Evolutionary conservation across 1,284 basidiomycete genomes (phyloP), one percentile per base, ranked within the genome.

Genomic region (Cystobasidium slooffiae): DNA sequence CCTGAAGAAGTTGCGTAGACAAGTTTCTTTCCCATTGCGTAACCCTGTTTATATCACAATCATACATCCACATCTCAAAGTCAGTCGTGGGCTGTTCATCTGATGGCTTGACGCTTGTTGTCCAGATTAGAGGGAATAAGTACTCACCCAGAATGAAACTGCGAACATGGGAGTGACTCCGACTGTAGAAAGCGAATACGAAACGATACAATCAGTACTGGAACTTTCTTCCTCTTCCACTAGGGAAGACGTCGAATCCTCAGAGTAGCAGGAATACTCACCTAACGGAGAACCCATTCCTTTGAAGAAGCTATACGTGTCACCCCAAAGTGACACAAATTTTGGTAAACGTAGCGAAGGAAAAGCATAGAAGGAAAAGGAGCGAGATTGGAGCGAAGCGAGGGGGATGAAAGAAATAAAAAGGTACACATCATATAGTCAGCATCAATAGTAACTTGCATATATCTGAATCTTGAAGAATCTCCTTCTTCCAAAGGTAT

Each of bases 151-250:
- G 86, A 99, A 99, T 3, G 94, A 97, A 58, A 99, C 86, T 14
- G 97, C 97, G 81, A 99, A 99, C 82, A 99, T 99, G 62, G 97
- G 97, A 1, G 97, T 98, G 43, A 99, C 94, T 68, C 97, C 97
- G 47, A 97, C 85, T 65, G 31, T 37, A 51, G 37, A 46, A 43
- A 46, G 16, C 10, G 39, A 20, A 20, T 16, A 24, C 12, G 31
- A 12, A 1, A 56, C 12, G 14, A 24, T 56, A 18, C 12, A 56
- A 37, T 56, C 53, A 18, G 53, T 12, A 20, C 14, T 20, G 53
- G 12, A 56, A 14, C 53, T 24, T 14, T 49, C 14, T 6, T 49
- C 12, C n/a, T 12, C 31, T 31, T 31, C 31, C 31, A 31, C 31
- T 31, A 31, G 31, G 5, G 31, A 31, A 31, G 31, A 31, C 5